Evolutionary conservation across 2,329 filamentous ascomycete genomes (phyloP), one percentile per base, ranked within the genome.

Genomic region (Fusarium sp.): DNA sequence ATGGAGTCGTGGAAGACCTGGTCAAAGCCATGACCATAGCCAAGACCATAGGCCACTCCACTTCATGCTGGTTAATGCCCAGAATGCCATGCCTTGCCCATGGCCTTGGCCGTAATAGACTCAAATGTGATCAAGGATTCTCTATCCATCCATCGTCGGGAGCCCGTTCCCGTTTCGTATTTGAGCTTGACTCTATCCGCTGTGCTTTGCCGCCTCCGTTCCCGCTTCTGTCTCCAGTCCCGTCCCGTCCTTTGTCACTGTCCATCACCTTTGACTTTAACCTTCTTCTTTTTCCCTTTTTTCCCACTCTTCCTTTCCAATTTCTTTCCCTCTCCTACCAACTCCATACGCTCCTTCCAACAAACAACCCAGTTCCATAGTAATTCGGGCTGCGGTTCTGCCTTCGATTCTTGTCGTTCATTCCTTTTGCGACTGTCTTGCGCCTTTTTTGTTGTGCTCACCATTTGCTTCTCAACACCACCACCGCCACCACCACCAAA

Each of bases 331-430:
- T 56, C 64, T 66, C 65, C 52, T 66, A 22, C 35, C 64, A 62
- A 66, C 54, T 67, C 62, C 59, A 57, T 67, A 71, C 69, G 45
- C 67, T 77, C 71, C 54, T 77, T 76, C 69, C 60, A 34, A 69
- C 52, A 52, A 27, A 62, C 52, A 52, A 54, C 67, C 52, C 35
- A 34, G 59, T 64, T 63, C 54, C 56, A 40, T 62, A 34, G 50
- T 29, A 31, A 31, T 37, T 31, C 40, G 58, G 71, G 47, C 59
- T 71, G 68, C 57, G 74, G 63, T 56, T 40, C 45, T 54, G 18
- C 69, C 50, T 72, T 77, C 61, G 45, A 56, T 78, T 75, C 69
- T 73, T 60, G 71, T 76, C 73, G 57, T 52, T 78, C 75, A 56
- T 78, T 78, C 73, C 59, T 45, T 59, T 57, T 54, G 59, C 60